Evolutionary conservation across 176 grass and related monocot species (phyloP), one percentile per base, ranked within the genome.

Genomic region (Rhynchospora pubera): DNA sequence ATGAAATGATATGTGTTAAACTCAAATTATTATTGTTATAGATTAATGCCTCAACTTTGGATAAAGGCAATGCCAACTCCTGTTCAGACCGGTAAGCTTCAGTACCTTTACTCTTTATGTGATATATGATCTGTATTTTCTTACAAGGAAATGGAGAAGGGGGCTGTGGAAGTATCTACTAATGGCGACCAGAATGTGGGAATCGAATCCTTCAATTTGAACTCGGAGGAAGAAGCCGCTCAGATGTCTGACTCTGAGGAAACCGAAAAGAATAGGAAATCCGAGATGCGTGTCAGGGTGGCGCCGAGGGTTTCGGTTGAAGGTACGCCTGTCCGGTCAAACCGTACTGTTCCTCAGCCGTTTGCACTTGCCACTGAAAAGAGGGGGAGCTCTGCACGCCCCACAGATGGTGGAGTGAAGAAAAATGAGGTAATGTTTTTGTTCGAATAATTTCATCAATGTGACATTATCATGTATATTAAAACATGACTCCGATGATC

Each of bases 301-400:
- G 78, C 86, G 65, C 44, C 84, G 87, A 90, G 74, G 81, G 78
- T 72, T 87, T 79, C 62, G 60, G 84, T 87, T 70, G 59, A 85
- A 87, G 71, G 86, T 80, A 39, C 34, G 34, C 67, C 84, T 21
- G 62, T 75, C 80, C 86, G 50, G 15, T 84, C 91, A 63, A 84
- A 86, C 39, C 80, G 61, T 58, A 89, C 61, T 62, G 65, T 87
- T 83, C 83, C 85, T 85, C 89, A 92, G 57, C 82, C 90, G 65
- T 98, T 91, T n/a, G 19, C 81, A 77, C 81, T 87, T 62, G 82
- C 90, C 83, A 83, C 79, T 64, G 89, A 94, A 88, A 94, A 85
- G 51, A 87, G 84, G 82, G 94, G 84, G 73, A 80, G 79, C 85
- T 83, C 10, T 79, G 57, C 85, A 70, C 86, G 59, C 62, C 67